phyloP scores from a whole-genome alignment of 768 basidiomycete species.

The Mycena polygramma region DNA sequence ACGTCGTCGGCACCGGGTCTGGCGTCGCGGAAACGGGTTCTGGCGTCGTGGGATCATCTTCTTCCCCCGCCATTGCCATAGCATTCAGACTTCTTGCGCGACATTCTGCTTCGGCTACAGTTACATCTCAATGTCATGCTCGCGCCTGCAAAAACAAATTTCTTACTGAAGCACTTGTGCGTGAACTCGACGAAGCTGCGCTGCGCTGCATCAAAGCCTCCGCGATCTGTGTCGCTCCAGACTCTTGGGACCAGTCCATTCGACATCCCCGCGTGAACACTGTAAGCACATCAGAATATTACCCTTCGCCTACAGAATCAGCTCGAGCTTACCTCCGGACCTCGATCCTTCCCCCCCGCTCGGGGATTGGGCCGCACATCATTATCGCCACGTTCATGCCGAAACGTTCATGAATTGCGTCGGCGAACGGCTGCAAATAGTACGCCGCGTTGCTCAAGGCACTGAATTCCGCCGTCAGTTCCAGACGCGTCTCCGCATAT shows the following conservation, averaged over 20 bases:
- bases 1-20: too few relatives aligned
- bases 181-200: constrained; percentile 10
- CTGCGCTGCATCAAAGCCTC: neutral
- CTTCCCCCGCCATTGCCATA: neutral
- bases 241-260: constrained; percentile 5
- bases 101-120: constrained; percentile 9
- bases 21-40: too few relatives aligned
- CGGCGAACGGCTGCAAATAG: constrained; percentile 29
- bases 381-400: constrained; percentile 19
- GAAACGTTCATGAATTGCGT: neutral
- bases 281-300: neutral
- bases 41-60: too few relatives aligned
- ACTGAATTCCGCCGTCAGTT: neutral
- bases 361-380: constrained; percentile 24
- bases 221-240: constrained; percentile 17
- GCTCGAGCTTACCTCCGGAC: constrained; percentile 11
- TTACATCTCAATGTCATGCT: neutral
- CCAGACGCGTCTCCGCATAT: neutral
- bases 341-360: constrained; percentile 27
- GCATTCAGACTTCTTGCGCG: constrained; percentile 4
- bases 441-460: constrained; percentile 2
- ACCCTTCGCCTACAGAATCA: too few relatives aligned
- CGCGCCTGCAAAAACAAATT: neutral
- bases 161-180: constrained; percentile 21
- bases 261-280: constrained; percentile 10